Evolutionary conservation across 805 yeast genomes (phyloP).

Genomic region (Priceomyces castillae): DNA sequence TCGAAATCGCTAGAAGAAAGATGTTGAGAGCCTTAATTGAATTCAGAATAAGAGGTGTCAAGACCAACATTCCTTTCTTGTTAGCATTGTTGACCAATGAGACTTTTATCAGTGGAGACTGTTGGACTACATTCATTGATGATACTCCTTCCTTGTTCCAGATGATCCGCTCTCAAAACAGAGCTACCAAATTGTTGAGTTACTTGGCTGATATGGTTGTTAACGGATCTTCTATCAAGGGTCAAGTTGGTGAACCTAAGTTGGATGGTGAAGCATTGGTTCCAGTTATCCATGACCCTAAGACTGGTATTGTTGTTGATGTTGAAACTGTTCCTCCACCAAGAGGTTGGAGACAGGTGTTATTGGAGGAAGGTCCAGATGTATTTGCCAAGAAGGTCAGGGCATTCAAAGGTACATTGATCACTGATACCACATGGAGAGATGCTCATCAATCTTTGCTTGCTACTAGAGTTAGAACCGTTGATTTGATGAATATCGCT

Average conservation of each 20-base stretch:
- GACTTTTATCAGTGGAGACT: slow-evolving; percentile 77
- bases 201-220: slow-evolving; percentile 93
- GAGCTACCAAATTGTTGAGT: slow-evolving; percentile 90
- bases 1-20: slow-evolving; percentile 94
- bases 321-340: slow-evolving; percentile 51
- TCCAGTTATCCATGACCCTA: slow-evolving; percentile 66
- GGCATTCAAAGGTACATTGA: slow-evolving; percentile 75
- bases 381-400: slow-evolving; percentile 88
- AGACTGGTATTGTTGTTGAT: slow-evolving; percentile 58
- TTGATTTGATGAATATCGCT: slow-evolving; percentile 88
- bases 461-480: slow-evolving; percentile 96
- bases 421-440: slow-evolving; percentile 99
- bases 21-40: slow-evolving; percentile 96
- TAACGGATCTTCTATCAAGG: slow-evolving; percentile 93
- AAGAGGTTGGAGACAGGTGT: slow-evolving; percentile 89
- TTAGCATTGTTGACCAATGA: slow-evolving; percentile 88
- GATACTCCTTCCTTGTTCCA: slow-evolving; percentile 96
- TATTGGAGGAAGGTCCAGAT: slow-evolving; percentile 83
- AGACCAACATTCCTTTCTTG: slow-evolving; percentile 96
- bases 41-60: slow-evolving; percentile 98
- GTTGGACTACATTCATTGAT: slow-evolving; percentile 98
- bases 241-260: slow-evolving; percentile 92
- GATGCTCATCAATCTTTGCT: slow-evolving; percentile 98
- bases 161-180: slow-evolving; percentile 91
- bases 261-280: slow-evolving; percentile 69